These are phyloP conservation scores for Plenodomus biglobosus DNA, from an alignment of 2,329 filamentous ascomycete genomes.

Conservation along the genomic window DNA sequence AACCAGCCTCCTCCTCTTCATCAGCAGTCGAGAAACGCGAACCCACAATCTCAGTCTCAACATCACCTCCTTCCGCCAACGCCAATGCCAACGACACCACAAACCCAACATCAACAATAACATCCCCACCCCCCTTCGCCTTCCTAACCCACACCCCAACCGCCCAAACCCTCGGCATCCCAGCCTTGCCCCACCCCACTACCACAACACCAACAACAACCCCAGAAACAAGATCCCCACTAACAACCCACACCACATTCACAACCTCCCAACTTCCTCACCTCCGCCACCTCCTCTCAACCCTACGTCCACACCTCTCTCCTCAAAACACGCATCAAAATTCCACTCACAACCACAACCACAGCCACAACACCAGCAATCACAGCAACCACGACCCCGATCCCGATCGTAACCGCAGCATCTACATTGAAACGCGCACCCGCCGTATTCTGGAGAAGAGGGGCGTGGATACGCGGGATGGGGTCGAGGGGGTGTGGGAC, in stretches of 20 bases:
- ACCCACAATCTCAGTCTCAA: slow-evolving; percentile 16
- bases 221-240: slow-evolving; percentile 48
- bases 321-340: too few species aligned
- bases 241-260: slow-evolving; percentile 74
- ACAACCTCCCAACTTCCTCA: slow-evolving; percentile 81
- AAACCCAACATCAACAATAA: background rate
- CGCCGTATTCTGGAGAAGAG: slow-evolving; percentile 73
- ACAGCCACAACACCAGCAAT: slow-evolving; percentile 15
- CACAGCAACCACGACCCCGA: slow-evolving; percentile 41
- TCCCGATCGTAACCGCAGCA: slow-evolving; percentile 67
- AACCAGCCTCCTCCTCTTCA: slow-evolving; percentile 20
- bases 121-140: slow-evolving; percentile 52
- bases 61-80: too few species aligned
- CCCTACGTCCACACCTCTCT: slow-evolving; percentile 65
- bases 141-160: slow-evolving; percentile 58
- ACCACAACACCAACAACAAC: slow-evolving; percentile 3
- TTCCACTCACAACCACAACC: too few species aligned
- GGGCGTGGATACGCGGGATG: slow-evolving; percentile 59
- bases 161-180: slow-evolving; percentile 51
- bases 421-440: slow-evolving; percentile 82
- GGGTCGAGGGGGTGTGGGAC: slow-evolving; percentile 37
- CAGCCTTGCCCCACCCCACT: slow-evolving; percentile 34
- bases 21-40: slow-evolving; percentile 22
- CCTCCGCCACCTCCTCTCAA: slow-evolving; percentile 68
- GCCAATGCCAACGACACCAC: slow-evolving; percentile 6